Conservation (phyloP, 2,329 filamentous ascomycete species). For the Cercospora sesami region DNA sequence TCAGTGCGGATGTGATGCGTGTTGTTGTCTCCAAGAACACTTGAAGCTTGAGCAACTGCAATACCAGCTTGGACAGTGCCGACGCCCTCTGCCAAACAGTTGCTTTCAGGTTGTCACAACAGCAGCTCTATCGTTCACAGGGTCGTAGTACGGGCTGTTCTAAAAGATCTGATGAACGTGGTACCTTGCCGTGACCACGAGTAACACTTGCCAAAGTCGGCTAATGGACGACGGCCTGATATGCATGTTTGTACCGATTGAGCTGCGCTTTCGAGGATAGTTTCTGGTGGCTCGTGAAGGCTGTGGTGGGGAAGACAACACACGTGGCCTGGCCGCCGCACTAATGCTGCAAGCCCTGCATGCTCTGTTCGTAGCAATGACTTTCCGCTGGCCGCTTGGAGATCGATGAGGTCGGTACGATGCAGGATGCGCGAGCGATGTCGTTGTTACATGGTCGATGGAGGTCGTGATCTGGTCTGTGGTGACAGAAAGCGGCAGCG, state of each 20-base stretch:
- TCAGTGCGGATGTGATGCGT: no score
- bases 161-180: no score
- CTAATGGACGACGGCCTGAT: not conserved
- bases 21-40: no score
- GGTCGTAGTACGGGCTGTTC: no score
- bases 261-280: not conserved
- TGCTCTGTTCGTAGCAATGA: not conserved
- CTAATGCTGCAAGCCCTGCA: not conserved
- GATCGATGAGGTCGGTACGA: not conserved
- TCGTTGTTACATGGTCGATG: not conserved
- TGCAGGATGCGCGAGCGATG: not conserved
- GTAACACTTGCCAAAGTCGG: not conserved
- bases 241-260: not conserved
- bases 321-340: not conserved
- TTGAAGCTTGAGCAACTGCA: no score
- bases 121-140: no score
- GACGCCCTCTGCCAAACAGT: no score
- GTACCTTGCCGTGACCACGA: not conserved
- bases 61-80: no score
- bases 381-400: not conserved
- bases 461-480: not conserved
- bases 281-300: not conserved
- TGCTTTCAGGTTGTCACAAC: no score
- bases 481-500: not conserved
- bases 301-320: not conserved